Evolutionary conservation across 1,139 yeast species (phyloP).

Genomic region (Taphrina wiesneri): DNA sequence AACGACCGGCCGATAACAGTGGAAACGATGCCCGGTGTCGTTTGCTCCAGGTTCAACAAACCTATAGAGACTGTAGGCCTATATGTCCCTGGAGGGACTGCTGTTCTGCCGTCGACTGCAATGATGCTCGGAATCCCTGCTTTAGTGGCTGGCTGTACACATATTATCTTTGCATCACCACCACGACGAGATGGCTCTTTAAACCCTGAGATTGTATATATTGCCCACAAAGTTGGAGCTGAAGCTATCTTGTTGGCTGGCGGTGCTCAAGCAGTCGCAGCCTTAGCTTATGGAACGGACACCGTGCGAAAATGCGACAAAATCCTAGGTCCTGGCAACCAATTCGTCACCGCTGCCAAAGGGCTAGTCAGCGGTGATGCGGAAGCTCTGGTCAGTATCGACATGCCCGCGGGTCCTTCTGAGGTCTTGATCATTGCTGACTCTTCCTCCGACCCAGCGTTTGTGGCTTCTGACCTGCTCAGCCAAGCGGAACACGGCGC

Average conservation of each 20-base stretch:
- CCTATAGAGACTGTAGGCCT: slow-evolving; percentile 94
- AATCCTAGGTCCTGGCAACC: slow-evolving; percentile 98
- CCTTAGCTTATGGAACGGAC: slow-evolving; percentile 97
- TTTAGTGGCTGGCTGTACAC: slow-evolving; percentile 93
- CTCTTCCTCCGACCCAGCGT: slow-evolving; percentile 80
- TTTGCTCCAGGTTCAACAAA: slow-evolving; percentile 90
- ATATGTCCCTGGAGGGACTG: slow-evolving; percentile 98
- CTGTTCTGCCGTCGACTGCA: slow-evolving; percentile 95
- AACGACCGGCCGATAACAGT: slow-evolving; percentile 60
- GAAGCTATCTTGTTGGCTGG: slow-evolving; percentile 89
- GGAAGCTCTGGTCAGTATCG: slow-evolving; percentile 90
- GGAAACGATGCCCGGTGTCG: slow-evolving; percentile 91
- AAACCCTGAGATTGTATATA: slow-evolving; percentile 96
- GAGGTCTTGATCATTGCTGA: slow-evolving; percentile 95
- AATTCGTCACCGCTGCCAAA: slow-evolving; percentile 98
- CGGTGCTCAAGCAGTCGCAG: slow-evolving; percentile 98
- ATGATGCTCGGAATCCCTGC: slow-evolving; percentile 99
- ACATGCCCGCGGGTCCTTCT: slow-evolving; percentile 99
- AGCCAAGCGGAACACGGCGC: slow-evolving; percentile 99
- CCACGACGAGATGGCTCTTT: slow-evolving; percentile 90
- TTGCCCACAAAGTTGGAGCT: slow-evolving; percentile 94
- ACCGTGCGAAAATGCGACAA: slow-evolving; percentile 90
- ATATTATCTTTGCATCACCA: slow-evolving; percentile 95
- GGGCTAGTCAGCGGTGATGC: slow-evolving; percentile 97
- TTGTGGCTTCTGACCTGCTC: slow-evolving; percentile 89